Conservation (phyloP, 1,284 basidiomycete genomes). For the Bondarzewia mesenterica region DNA sequence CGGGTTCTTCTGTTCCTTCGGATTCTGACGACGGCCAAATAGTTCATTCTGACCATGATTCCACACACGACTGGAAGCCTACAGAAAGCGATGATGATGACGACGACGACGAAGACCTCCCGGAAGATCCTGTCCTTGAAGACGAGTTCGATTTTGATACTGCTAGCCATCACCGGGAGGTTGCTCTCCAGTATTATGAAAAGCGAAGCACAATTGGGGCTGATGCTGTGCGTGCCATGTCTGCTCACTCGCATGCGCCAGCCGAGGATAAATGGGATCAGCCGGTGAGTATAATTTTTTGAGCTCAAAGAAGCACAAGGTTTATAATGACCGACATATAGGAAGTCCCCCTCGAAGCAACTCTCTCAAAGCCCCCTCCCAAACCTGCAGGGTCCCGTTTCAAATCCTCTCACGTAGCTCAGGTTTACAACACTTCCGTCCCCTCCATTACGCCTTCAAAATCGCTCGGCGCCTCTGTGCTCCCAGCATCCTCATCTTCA, state of each 20-base stretch:
- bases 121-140: constrained; percentile 24
- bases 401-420: constrained; percentile 42
- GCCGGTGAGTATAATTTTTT: constrained; percentile 28
- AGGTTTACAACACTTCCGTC: constrained; percentile 29
- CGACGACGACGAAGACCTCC: constrained; percentile 10
- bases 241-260: constrained; percentile 34
- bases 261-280: constrained; percentile 33
- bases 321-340: constrained; percentile 9
- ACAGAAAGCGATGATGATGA: constrained; percentile 13
- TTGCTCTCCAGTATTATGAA: constrained; percentile 62
- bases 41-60: constrained; percentile 9
- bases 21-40: constrained; percentile 45
- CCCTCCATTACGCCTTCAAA: constrained; percentile 21
- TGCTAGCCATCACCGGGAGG: constrained; percentile 61
- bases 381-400: constrained; percentile 55
- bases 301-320: constrained; percentile 11
- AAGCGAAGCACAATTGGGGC: constrained; percentile 49
- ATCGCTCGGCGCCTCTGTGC: constrained; percentile 37
- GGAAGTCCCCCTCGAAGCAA: constrained; percentile 34
- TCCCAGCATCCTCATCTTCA: constrained; percentile 44
- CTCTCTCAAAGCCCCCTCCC: constrained; percentile 25
- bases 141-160: constrained; percentile 49
- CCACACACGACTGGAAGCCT: not conserved
- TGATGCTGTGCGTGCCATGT: constrained; percentile 42
- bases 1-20: constrained; percentile 21